Conservation (phyloP, 176 grass and related monocot species). For the Rhipidocladum racemiflorum region DNA sequence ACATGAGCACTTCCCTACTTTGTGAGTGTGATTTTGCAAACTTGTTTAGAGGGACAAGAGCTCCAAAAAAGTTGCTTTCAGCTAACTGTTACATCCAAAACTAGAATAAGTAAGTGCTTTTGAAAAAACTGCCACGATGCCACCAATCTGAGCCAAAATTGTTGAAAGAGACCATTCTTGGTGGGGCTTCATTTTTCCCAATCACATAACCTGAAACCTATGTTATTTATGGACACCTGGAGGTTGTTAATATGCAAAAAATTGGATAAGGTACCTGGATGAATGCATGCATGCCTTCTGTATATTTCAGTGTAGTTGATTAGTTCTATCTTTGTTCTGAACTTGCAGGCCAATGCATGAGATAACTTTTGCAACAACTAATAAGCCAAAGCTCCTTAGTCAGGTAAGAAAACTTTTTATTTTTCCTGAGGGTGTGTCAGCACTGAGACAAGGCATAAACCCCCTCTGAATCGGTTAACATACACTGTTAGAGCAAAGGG, state of each 20-base stretch:
- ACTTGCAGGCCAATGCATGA: constrained; percentile 79
- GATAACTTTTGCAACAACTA: constrained; percentile 72
- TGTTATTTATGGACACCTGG: not conserved
- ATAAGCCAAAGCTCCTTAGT: constrained; percentile 84
- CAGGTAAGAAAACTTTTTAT: constrained; percentile 47
- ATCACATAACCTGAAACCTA: not conserved
- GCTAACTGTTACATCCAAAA: too few species aligned
- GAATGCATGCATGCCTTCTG: not conserved
- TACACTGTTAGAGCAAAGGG: not conserved
- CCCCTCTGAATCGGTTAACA: not conserved
- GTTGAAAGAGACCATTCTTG: not conserved
- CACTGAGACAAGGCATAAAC: not conserved
- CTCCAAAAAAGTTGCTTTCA: too few species aligned
- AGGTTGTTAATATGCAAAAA: not conserved
- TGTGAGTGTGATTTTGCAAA: not conserved
- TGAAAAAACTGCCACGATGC: too few species aligned
- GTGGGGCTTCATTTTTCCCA: not conserved
- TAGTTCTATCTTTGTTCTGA: constrained; percentile 14
- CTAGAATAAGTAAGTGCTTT: too few species aligned
- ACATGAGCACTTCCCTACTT: not conserved
- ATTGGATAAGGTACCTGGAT: not conserved
- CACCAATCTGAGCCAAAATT: not conserved
- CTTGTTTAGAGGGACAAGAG: too few species aligned
- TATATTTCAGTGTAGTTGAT: not conserved
- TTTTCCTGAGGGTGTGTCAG: not conserved